Evolutionary conservation across 176 grass and related monocot species (phyloP).

Genomic region (Oryza brachyantha): DNA sequence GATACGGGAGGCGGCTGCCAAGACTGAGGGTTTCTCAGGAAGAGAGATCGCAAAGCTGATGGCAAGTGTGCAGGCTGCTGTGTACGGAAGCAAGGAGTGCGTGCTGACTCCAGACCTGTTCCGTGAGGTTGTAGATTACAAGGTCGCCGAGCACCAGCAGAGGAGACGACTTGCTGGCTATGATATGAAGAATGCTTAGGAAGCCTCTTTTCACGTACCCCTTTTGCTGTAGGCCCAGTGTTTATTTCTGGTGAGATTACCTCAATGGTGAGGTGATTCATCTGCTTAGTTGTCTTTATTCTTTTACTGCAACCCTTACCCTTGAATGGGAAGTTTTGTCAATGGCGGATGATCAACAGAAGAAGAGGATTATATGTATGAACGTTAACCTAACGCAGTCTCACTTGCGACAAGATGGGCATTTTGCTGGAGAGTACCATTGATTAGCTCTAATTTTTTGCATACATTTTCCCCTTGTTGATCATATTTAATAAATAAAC

Average conservation of each 20-base stretch:
- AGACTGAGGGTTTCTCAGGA: conserved; percentile 92
- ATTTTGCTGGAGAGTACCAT: background rate
- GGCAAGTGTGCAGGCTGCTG: conserved; percentile 78
- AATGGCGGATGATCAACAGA: background rate
- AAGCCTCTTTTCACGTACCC: background rate
- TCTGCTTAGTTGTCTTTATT: conserved; percentile 28
- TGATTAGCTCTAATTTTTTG: background rate
- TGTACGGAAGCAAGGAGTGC: conserved; percentile 87
- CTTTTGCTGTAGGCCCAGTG: conserved; percentile 1
- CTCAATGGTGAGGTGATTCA: background rate
- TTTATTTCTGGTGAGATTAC: background rate
- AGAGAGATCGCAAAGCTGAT: conserved; percentile 93
- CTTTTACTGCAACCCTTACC: conserved; percentile 34
- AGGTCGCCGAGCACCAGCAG: conserved; percentile 93
- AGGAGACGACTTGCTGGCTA: conserved; percentile 65
- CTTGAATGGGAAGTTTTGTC: conserved; percentile 23
- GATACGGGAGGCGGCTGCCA: conserved; percentile 72
- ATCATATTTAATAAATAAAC: background rate
- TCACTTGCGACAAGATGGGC: conserved; percentile 14
- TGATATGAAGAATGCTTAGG: conserved; percentile 44
- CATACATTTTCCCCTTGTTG: background rate
- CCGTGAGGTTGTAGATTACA: conserved; percentile 92
- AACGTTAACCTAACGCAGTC: background rate
- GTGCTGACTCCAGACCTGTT: conserved; percentile 77
- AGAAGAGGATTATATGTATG: conserved; percentile 8